Percentiles rank a stretch among this genome's conserved stretches.
These are phyloP conservation scores for Pseudopithomyces chartarum DNA, from an alignment of 2,329 filamentous ascomycete genomes.

Conservation along the genomic window DNA sequence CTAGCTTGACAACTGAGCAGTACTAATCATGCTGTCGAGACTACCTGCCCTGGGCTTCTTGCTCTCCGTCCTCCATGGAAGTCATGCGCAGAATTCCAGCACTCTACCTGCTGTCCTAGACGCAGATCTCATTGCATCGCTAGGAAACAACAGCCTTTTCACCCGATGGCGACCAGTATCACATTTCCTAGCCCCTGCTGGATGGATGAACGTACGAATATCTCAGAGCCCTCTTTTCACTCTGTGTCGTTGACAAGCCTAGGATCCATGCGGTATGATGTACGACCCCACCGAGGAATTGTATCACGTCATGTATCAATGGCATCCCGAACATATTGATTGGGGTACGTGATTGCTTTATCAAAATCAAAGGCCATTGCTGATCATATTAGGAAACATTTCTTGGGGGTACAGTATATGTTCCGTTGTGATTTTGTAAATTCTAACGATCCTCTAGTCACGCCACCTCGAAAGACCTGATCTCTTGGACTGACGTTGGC, in stretches of 20 bases:
- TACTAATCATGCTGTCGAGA: conserved; percentile 25
- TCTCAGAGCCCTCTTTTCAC: not conserved
- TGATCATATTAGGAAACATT: conserved; percentile 43
- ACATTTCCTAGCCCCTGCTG: conserved; percentile 54
- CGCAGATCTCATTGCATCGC: conserved; percentile 28
- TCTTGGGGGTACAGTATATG: conserved; percentile 34
- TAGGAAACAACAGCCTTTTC: conserved; percentile 56
- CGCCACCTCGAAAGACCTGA: conserved; percentile 56
- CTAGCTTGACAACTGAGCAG: not conserved
- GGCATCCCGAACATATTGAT: conserved; percentile 53
- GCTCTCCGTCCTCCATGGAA: conserved; percentile 24
- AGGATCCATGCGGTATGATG: conserved; percentile 57
- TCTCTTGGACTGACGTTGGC: conserved; percentile 52
- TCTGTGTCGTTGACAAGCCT: conserved; percentile 12
- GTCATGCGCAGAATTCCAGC: conserved; percentile 24
- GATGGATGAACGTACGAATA: conserved; percentile 51
- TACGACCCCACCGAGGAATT: conserved; percentile 54
- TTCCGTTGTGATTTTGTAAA: conserved; percentile 23
- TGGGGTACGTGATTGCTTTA: conserved; percentile 40
- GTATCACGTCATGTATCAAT: conserved; percentile 62
- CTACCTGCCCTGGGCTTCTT: conserved; percentile 29
- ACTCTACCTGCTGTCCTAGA: conserved; percentile 32
- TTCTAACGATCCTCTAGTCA: conserved; percentile 52
- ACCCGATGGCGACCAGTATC: conserved; percentile 53
- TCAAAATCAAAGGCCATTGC: not conserved